Percentiles rank a stretch among this genome's conserved stretches.
Conservation (phyloP, 306 rosid species). For the Quercus berberidifolia region DNA sequence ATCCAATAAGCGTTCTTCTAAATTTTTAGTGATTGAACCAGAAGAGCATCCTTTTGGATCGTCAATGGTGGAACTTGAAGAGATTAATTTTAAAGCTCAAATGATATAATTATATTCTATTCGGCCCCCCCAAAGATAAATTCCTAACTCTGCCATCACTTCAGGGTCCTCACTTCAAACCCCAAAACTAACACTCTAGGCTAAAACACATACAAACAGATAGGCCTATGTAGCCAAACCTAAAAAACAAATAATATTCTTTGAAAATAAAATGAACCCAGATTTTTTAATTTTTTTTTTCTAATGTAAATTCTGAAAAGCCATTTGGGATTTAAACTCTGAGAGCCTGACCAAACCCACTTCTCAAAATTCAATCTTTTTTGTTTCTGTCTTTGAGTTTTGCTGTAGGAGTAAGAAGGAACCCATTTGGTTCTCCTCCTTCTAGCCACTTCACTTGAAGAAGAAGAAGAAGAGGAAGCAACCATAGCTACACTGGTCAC, state of each 20-base stretch:
- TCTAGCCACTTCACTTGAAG: slow-evolving; percentile 66
- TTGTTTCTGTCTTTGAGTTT: slow-evolving; percentile 10
- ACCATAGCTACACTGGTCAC: slow-evolving; percentile 61
- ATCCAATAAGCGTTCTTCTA: no score
- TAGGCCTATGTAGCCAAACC: slow-evolving; percentile 17
- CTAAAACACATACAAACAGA: not conserved
- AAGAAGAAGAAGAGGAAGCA: slow-evolving; percentile 31
- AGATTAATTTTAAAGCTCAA: no score
- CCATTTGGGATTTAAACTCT: slow-evolving; percentile 1
- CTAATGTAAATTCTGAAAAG: not conserved
- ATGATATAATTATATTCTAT: no score
- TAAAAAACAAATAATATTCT: not conserved
- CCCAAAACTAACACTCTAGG: not conserved
- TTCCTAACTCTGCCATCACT: no score
- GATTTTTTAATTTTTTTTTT: not conserved
- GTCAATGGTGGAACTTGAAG: no score
- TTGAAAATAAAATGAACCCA: not conserved
- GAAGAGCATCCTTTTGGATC: no score
- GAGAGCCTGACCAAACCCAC: not conserved
- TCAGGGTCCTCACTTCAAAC: not conserved
- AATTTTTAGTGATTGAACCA: no score
- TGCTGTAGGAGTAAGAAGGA: slow-evolving; percentile 73
- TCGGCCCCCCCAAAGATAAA: no score
- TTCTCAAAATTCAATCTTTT: slow-evolving; percentile 10
- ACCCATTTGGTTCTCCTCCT: slow-evolving; percentile 29